Evolutionary conservation across 23 red algal species (phyloP).

Genomic region (Gracilariopsis chorda): DNA sequence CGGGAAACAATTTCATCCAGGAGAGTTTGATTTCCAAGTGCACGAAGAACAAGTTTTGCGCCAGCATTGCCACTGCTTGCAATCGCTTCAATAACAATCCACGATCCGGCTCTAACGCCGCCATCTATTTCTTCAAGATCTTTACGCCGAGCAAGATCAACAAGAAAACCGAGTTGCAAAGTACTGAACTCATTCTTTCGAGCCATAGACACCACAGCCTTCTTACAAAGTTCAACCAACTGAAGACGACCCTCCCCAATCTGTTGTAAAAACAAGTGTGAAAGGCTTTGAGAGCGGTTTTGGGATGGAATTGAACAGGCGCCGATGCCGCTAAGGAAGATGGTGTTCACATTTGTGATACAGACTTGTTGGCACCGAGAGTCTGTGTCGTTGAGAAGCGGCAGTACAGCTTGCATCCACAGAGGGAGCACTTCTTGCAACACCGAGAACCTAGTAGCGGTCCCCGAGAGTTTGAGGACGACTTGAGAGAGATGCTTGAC

Average conservation of each 20-base stretch:
- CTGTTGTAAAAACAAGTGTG: background rate
- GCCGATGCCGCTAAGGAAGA: background rate
- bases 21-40: background rate
- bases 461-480: background rate
- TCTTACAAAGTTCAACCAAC: background rate
- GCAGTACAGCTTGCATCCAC: slow-evolving; percentile 23
- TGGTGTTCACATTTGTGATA: background rate
- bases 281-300: background rate
- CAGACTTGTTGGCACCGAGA: slow-evolving; percentile 27
- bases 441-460: background rate
- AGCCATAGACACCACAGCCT: background rate
- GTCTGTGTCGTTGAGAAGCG: slow-evolving; percentile 29
- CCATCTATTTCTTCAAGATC: background rate
- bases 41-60: background rate
- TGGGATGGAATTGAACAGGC: background rate
- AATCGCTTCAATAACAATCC: slow-evolving; percentile 7
- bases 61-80: background rate
- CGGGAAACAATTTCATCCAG: background rate
- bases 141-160: background rate
- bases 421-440: background rate
- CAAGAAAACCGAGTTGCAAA: background rate
- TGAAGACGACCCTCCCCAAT: background rate
- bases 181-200: background rate
- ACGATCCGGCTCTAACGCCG: background rate
- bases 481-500: background rate